Conservation (phyloP, 2,329 filamentous ascomycete species). For the Pseudocercospora fijiensis region DNA sequence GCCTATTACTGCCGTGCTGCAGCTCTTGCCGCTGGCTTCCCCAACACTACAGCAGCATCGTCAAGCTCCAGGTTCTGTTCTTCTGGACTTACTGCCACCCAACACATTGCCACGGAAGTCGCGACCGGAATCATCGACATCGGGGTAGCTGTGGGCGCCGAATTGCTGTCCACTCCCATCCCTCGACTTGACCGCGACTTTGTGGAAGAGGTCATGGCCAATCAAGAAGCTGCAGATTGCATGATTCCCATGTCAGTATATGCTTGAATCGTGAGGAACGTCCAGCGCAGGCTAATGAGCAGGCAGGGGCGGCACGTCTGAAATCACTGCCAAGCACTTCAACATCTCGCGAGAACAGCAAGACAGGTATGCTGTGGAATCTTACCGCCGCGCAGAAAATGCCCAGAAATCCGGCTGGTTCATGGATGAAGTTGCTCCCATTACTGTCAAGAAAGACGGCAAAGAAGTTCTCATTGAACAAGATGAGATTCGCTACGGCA, state of each 20-base stretch:
- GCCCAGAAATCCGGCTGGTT: slow-evolving; percentile 71
- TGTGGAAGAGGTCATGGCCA: slow-evolving; percentile 69
- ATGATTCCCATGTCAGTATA: slow-evolving; percentile 87
- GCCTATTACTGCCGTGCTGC: slow-evolving; percentile 87
- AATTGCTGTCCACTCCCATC: slow-evolving; percentile 92
- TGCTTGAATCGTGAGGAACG: too few relatives aligned
- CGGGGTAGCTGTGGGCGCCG: slow-evolving; percentile 84
- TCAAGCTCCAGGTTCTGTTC: slow-evolving; percentile 86
- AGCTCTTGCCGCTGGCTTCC: slow-evolving; percentile 83
- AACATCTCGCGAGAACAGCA: slow-evolving; percentile 71
- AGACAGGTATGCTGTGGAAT: slow-evolving; percentile 75
- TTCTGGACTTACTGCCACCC: slow-evolving; percentile 73
- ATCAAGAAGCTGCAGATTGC: slow-evolving; percentile 76
- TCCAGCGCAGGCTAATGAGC: not conserved
- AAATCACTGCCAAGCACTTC: slow-evolving; percentile 80
- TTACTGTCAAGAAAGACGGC: slow-evolving; percentile 54
- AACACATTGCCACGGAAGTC: slow-evolving; percentile 72
- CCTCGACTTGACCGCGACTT: slow-evolving; percentile 72
- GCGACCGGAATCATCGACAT: slow-evolving; percentile 67
- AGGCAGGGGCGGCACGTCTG: slow-evolving; percentile 57
- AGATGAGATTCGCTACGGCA: slow-evolving; percentile 66
- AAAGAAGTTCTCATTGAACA: slow-evolving; percentile 62
- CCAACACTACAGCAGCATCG: slow-evolving; percentile 76
- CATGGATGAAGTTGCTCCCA: slow-evolving; percentile 73
- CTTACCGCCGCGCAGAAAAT: slow-evolving; percentile 67